Evolutionary conservation across 2,329 filamentous ascomycete species (phyloP).

Genomic region (Metarhizium robertsii): DNA sequence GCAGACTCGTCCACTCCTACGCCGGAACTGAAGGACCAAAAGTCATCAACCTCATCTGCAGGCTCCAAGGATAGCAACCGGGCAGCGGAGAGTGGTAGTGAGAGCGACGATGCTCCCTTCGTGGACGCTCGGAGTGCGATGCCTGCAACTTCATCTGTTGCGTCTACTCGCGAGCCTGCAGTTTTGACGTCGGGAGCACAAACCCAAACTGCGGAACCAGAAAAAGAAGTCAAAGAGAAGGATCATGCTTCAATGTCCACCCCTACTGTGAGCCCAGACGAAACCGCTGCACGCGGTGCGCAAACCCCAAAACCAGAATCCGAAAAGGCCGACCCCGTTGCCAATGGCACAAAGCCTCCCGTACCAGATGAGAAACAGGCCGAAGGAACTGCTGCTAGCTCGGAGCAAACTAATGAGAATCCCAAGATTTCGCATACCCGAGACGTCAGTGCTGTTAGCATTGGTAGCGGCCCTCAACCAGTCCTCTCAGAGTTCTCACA

Average conservation of each 20-base stretch:
- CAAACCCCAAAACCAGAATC: not conserved
- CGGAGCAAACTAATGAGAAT: constrained; percentile 2
- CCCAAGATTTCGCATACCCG: constrained; percentile 21
- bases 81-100: constrained; percentile 13
- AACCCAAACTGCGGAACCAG: not conserved
- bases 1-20: not conserved
- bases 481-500: constrained; percentile 82
- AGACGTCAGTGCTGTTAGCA: constrained; percentile 23
- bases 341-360: not conserved
- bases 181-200: constrained; percentile 1
- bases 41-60: not conserved
- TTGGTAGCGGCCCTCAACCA: constrained; percentile 6
- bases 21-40: not conserved
- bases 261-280: not conserved
- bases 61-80: not conserved
- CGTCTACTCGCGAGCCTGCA: not conserved
- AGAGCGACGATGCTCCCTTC: constrained; percentile 29
- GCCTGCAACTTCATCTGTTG: not conserved
- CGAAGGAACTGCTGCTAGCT: not conserved
- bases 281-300: not conserved
- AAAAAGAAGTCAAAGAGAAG: not conserved
- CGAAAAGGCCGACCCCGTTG: not conserved
- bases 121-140: constrained; percentile 24
- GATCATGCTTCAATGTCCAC: not conserved
- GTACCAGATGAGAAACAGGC: not conserved